These are phyloP conservation scores for Stagonosporopsis rhizophila DNA, from an alignment of 2,329 filamentous ascomycete species.

Conservation along the genomic window DNA sequence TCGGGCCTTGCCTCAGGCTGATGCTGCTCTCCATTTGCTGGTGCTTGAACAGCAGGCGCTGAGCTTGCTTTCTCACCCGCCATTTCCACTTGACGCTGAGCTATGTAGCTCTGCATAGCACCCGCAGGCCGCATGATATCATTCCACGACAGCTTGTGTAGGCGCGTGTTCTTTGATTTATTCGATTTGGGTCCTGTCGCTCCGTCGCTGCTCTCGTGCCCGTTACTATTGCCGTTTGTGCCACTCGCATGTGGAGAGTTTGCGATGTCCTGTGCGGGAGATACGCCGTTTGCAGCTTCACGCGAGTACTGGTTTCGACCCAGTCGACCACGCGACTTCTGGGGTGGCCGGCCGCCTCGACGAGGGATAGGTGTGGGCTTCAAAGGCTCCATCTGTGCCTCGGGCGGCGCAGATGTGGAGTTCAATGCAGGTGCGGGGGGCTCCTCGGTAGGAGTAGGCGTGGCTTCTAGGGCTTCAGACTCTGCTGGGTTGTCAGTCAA, in stretches of 20 bases:
- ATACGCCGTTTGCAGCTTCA: conserved; percentile 45
- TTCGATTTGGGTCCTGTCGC: conserved; percentile 64
- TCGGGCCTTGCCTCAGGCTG: conserved; percentile 52
- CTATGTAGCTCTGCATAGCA: conserved; percentile 88
- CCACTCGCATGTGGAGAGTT: conserved; percentile 42
- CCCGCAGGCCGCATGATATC: conserved; percentile 87
- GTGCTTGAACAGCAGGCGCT: conserved; percentile 36
- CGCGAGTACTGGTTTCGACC: conserved; percentile 51
- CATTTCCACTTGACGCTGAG: conserved; percentile 85
- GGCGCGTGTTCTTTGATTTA: conserved; percentile 64
- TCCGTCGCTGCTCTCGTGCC: conserved; percentile 61
- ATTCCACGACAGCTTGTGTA: conserved; percentile 74
- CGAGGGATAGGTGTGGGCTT: conserved; percentile 41
- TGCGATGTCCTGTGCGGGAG: conserved; percentile 39
- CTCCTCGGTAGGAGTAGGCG: conserved; percentile 38
- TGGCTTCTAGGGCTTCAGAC: conserved; percentile 35
- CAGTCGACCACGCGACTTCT: conserved; percentile 42
- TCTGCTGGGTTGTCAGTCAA: conserved; percentile 37
- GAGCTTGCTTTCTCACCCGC: conserved; percentile 62
- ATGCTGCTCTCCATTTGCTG: conserved; percentile 33
- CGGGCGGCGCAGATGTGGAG: conserved; percentile 37
- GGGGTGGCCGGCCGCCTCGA: conserved; percentile 45
- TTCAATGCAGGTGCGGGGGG: conserved; percentile 27
- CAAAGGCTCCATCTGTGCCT: conserved; percentile 31
- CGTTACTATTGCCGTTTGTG: conserved; percentile 45